A percentile compares a stretch with the other conserved stretches of the same genome.
Evolutionary conservation across 2,329 filamentous ascomycete genomes (phyloP).

Genomic region (Elsinoe fawcettii): DNA sequence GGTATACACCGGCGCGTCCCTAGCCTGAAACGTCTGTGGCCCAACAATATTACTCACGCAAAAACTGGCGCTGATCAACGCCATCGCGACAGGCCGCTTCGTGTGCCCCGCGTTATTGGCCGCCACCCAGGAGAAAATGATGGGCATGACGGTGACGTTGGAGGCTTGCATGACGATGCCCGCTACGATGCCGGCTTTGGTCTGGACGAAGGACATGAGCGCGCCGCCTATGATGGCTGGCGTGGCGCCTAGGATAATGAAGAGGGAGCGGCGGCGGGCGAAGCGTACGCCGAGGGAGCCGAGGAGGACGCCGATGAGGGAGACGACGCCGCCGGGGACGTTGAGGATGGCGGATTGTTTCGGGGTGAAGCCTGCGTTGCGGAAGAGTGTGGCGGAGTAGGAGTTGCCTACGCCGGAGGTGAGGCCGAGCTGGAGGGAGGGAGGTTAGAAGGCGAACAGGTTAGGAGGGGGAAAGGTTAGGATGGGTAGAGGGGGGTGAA

Average conservation of each 20-base stretch:
- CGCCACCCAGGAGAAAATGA: constrained; percentile 28
- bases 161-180: constrained; percentile 28
- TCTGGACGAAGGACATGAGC: constrained; percentile 43
- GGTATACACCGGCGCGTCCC: constrained; percentile 29
- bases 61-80: background rate
- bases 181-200: constrained; percentile 20
- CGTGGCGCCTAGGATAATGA: constrained; percentile 43
- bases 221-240: constrained; percentile 42
- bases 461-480: too few species aligned
- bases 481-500: background rate
- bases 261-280: constrained; percentile 44
- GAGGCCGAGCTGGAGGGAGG: background rate
- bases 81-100: constrained; percentile 21
- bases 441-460: too few species aligned
- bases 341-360: constrained; percentile 46
- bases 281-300: constrained; percentile 42
- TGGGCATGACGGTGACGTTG: constrained; percentile 26
- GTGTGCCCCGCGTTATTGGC: constrained; percentile 43
- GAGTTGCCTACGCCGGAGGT: constrained; percentile 43
- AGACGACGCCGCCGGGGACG: constrained; percentile 46
- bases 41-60: constrained; percentile 31
- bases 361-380: constrained; percentile 39
- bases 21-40: constrained; percentile 29
- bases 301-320: constrained; percentile 45
- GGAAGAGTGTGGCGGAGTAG: constrained; percentile 48